Percentiles rank a stretch among this genome's conserved stretches.
phyloP scores from a whole-genome alignment of 2,329 filamentous ascomycete species.

The Pyrenochaeta sp. region DNA sequence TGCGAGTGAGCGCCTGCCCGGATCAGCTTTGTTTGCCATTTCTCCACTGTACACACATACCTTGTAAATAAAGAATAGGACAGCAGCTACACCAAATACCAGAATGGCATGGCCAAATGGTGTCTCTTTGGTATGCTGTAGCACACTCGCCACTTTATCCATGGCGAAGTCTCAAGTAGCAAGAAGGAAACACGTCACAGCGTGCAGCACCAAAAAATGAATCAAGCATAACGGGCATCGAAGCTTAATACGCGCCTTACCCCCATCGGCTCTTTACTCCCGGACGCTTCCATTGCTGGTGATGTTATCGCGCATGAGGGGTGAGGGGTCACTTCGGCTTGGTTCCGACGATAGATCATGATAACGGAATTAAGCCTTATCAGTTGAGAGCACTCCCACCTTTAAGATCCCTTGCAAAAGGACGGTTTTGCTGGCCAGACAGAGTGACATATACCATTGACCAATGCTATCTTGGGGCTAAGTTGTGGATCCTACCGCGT shows the following conservation, averaged over 20 bases:
- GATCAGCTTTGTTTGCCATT: background rate
- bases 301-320: conserved; percentile 7
- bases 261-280: background rate
- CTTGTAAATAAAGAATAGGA: conserved; percentile 8
- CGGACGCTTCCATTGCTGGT: background rate
- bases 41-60: background rate
- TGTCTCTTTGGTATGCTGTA: conserved; percentile 3
- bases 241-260: background rate
- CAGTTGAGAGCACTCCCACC: conserved; percentile 11
- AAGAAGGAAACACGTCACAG: background rate
- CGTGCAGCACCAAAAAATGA: background rate
- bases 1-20: conserved; percentile 35
- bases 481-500: too few relatives aligned
- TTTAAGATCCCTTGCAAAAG: too few relatives aligned
- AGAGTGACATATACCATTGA: background rate
- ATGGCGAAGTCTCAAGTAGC: background rate
- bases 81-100: background rate
- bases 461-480: too few relatives aligned
- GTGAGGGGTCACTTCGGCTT: conserved; percentile 20
- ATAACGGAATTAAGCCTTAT: conserved; percentile 17
- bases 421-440: too few relatives aligned
- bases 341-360: conserved; percentile 21
- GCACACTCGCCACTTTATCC: conserved; percentile 4
- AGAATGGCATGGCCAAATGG: conserved; percentile 2
- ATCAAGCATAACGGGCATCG: background rate